Evolutionary conservation across 78 protist species (phyloP).

Genomic region (Pelomyxa schiedti): DNA sequence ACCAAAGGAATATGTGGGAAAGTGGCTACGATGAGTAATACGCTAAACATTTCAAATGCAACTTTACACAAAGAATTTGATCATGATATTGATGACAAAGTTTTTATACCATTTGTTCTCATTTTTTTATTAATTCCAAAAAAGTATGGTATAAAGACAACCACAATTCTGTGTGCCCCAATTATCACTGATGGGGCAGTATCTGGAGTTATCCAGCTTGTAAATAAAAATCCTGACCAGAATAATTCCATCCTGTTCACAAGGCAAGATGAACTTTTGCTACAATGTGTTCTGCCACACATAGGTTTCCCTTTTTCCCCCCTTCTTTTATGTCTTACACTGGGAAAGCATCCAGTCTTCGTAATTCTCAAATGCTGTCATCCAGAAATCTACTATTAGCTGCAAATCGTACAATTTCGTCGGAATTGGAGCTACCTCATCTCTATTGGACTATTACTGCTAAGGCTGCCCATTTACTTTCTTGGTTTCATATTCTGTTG

Average conservation of each 20-base stretch:
- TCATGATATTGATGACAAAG: too few species aligned
- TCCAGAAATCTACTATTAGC: not conserved
- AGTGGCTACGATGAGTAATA: too few species aligned
- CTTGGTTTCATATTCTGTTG: too few species aligned
- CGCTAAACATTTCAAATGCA: too few species aligned
- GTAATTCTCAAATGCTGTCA: too few species aligned
- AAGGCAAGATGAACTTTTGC: not conserved
- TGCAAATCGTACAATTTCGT: not conserved
- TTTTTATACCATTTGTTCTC: too few species aligned
- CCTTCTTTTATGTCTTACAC: too few species aligned
- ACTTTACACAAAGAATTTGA: too few species aligned
- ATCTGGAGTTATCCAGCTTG: not conserved
- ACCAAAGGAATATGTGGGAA: too few species aligned
- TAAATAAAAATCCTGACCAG: not conserved
- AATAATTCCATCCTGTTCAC: not conserved
- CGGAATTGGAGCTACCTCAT: not conserved
- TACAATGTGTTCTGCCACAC: not conserved
- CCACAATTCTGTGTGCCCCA: not conserved
- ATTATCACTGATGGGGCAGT: not conserved
- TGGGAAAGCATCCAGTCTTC: not conserved
- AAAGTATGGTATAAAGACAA: too few species aligned
- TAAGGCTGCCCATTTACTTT: not conserved
- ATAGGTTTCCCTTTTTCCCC: too few species aligned
- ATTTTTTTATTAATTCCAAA: too few species aligned
- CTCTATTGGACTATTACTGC: not conserved